phyloP scores from a whole-genome alignment of 2,329 filamentous ascomycete species.

The Orbilia javanica region DNA sequence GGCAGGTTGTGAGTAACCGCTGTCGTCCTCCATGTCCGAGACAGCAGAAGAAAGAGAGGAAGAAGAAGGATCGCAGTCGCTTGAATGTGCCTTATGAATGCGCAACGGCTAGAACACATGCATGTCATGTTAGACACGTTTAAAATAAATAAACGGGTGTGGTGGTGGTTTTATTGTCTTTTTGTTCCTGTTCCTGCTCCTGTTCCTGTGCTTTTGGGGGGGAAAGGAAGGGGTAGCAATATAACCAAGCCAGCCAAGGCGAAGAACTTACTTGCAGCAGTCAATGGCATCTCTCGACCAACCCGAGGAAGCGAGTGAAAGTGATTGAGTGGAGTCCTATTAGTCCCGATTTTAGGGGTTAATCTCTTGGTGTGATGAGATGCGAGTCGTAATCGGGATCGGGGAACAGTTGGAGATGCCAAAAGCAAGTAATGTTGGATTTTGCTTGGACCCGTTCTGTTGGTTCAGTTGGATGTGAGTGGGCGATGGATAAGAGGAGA shows the following conservation, averaged over 20 bases:
- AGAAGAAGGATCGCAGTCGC: background rate
- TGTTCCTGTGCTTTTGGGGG: conserved; percentile 7
- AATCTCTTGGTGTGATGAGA: background rate
- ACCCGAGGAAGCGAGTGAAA: background rate
- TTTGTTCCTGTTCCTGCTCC: no score
- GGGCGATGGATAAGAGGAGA: no score
- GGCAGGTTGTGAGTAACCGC: conserved; percentile 68
- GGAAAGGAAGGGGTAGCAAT: background rate
- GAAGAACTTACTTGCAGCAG: conserved; percentile 30
- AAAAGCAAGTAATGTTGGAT: no score
- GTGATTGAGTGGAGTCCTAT: background rate
- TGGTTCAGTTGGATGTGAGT: no score
- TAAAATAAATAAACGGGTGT: background rate
- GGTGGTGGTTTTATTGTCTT: background rate
- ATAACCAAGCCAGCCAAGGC: background rate
- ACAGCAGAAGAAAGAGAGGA: background rate
- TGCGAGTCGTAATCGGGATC: no score
- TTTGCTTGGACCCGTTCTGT: no score
- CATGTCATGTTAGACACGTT: conserved; percentile 39
- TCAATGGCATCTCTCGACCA: conserved; percentile 37
- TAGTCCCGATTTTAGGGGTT: background rate
- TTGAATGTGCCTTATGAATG: conserved; percentile 76
- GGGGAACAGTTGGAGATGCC: no score
- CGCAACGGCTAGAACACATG: conserved; percentile 77
- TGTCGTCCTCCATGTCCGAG: conserved; percentile 70